Percentiles rank a stretch among this genome's conserved stretches.
These are phyloP conservation scores for Scedosporium apiospermum DNA, from an alignment of 2,329 filamentous ascomycete species.

Conservation along the genomic window DNA sequence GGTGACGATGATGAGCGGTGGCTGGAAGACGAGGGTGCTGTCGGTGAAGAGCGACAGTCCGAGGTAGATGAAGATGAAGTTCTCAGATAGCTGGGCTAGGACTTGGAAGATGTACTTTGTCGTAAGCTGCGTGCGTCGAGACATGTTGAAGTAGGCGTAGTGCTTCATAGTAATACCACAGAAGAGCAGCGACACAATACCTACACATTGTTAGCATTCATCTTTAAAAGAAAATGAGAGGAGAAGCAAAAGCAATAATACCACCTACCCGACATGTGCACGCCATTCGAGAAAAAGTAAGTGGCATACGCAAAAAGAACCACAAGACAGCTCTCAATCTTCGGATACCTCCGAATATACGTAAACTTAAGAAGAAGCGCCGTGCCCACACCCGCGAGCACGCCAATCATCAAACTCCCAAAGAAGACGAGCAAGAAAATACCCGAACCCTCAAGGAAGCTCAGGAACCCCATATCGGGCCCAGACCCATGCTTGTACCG, in stretches of 20 bases:
- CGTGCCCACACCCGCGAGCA: constrained; percentile 76
- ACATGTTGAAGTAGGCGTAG: constrained; percentile 99
- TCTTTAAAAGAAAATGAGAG: too few species aligned
- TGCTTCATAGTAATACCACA: constrained; percentile 98
- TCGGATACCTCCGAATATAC: constrained; percentile 81
- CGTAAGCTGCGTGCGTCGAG: constrained; percentile 87
- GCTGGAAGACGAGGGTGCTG: constrained; percentile 78
- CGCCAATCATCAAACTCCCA: constrained; percentile 80
- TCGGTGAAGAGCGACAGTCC: constrained; percentile 93
- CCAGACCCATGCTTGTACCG: constrained; percentile 72
- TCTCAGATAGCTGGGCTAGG: constrained; percentile 89
- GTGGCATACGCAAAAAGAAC: constrained; percentile 91
- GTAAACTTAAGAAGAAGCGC: constrained; percentile 91
- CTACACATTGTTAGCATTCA: constrained; percentile 30
- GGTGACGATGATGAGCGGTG: constrained; percentile 88
- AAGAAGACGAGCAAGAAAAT: constrained; percentile 97
- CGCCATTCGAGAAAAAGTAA: constrained; percentile 95
- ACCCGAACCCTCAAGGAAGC: constrained; percentile 82
- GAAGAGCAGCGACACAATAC: constrained; percentile 92
- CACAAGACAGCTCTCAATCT: constrained; percentile 93
- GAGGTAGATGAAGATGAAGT: constrained; percentile 99
- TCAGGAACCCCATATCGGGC: constrained; percentile 66
- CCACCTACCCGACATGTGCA: constrained; percentile 82
- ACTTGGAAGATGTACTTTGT: constrained; percentile 98
- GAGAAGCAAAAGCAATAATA: too few species aligned